Evolutionary conservation across 2,329 filamentous ascomycete species (phyloP), one percentile per base, ranked within the genome.

Genomic region (Claviceps africana): DNA sequence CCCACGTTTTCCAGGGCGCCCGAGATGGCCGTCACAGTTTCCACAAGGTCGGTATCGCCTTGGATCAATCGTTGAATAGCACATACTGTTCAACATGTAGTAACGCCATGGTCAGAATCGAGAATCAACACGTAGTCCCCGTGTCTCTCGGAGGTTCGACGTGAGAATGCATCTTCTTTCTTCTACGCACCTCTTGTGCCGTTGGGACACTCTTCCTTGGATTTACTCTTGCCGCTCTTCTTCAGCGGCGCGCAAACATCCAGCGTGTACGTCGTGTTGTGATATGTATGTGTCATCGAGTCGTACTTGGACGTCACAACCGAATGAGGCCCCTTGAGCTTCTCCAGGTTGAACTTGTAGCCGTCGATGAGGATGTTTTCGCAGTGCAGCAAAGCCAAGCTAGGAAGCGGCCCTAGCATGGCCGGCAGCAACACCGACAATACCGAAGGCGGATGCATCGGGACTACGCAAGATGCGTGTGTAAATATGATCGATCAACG

Each of bases 211-310:
- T 83, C 71, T 39, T 82, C 72, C 6, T 73, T 67, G 58, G 76
- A 74, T 19, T 71, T 68, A 1, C 73, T 70, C 25, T 77, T 77
- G 44, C 78, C 79, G 48, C 74, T 76, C 63, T 78, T 77, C 65
- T 79, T 78, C 57, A 95, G 69, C 7, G 79, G 73, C 50, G 73
- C 69, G 70, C 88, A 95, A 48, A 94, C 74, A 61, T 94, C 85
- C 53, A 94, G 64, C 1, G 86, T 90, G 66, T 88, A 94, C 44
- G 87, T 91, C 28, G 82, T 88, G 66, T 93, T 93, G 53, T 59
- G 58, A 50, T 68, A 62, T 55, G 72, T 74, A 30, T 78, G 71
- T 17, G 73, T 72, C 17, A 72, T 75, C 21, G 75, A 74, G 35
- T 75, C 67, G 56, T 74, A 71, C 58, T 72, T 73, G 61, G 71